Base-by-base conservation (phyloP, 2,329 filamentous ascomycete species). In the Endocalyx cinctus region DNA sequence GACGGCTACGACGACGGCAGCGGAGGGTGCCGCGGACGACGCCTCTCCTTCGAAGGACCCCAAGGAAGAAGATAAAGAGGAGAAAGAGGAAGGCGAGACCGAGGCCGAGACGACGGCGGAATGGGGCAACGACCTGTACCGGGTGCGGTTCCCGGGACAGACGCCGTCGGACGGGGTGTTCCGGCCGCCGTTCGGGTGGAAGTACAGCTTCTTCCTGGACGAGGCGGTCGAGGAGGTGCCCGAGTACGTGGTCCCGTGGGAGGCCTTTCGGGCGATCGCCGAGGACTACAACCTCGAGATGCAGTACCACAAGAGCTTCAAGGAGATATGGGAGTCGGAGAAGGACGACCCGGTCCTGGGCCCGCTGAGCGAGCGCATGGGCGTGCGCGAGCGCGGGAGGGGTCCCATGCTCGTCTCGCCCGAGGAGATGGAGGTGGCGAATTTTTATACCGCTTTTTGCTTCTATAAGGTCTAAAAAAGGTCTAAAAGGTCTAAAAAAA, bases 191-290 rank as follows among this genome's bases (percentile, higher is more conserved):
- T 97, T 88, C 56, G 92, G 90, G 31, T 97, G 92, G 89, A 95
- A 92, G 61, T 98, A 98, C 66, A 94, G 80, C 55, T 98, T 95
- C 68, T 94, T 88, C 60, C 79, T 98, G 36, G 82, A 92, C 51
- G 92, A 98, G 63, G 92, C 92, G 0, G 92, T 98, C 14, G 90
- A 97, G 58, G 86, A 89, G 55, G 87, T 95, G 6, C 90, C 92
- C 3, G 92, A 98, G 65, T 98, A 95, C 57, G 90, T 98, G 2
- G 92, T 98, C 2, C 92, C 92, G 0, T 98, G 92, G 90, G 89
- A 95, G 58, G 89, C 88, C 1, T 97, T 98, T 67, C 86, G 92
- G 63, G 89, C 87, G 17, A 69, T 97, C 50, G 92, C 92, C 13
- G 89, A 96, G 57, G 89, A 97, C 56, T 98, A 90, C 70, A 96